These are phyloP conservation scores for Apiotrichum brassicae DNA, from an alignment of 1,284 basidiomycete genomes.

Conservation along the genomic window DNA sequence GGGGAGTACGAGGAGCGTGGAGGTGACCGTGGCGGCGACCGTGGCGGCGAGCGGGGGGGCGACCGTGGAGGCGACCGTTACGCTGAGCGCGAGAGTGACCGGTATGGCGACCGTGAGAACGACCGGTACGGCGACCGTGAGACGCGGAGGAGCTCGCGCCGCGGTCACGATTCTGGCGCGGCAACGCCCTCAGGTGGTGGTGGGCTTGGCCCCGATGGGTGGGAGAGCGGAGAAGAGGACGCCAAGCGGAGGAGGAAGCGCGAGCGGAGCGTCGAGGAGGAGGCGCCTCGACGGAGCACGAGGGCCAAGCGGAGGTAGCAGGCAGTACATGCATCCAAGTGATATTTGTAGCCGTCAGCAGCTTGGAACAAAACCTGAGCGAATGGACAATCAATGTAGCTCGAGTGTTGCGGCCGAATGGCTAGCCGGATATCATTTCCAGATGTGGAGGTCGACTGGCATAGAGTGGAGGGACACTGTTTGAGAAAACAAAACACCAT, in stretches of 20 bases:
- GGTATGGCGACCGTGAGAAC: constrained; percentile 10
- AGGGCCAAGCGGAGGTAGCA: constrained; percentile 8
- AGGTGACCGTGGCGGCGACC: background rate
- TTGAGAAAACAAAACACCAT: too few species aligned
- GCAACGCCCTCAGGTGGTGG: constrained; percentile 1
- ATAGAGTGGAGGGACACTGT: too few species aligned
- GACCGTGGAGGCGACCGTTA: constrained; percentile 7
- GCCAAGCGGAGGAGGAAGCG: constrained; percentile 17
- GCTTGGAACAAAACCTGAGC: too few species aligned
- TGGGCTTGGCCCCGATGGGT: constrained; percentile 26
- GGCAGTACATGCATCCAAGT: background rate
- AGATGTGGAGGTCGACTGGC: too few species aligned
- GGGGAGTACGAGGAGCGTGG: constrained; percentile 13
- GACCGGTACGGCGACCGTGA: constrained; percentile 7
- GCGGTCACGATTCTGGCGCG: background rate
- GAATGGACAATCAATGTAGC: too few species aligned
- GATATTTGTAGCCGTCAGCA: too few species aligned
- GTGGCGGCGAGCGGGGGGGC: constrained; percentile 6
- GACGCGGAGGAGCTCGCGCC: background rate
- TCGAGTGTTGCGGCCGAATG: too few species aligned
- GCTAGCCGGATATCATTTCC: too few species aligned
- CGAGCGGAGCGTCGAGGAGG: constrained; percentile 12
- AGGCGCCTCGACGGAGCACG: constrained; percentile 8
- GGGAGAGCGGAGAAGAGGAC: constrained; percentile 30
- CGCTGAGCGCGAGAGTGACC: constrained; percentile 8